Base-by-base conservation (phyloP, 2,329 filamentous ascomycete genomes). In the Pseudogymnoascus sp. region DNA sequence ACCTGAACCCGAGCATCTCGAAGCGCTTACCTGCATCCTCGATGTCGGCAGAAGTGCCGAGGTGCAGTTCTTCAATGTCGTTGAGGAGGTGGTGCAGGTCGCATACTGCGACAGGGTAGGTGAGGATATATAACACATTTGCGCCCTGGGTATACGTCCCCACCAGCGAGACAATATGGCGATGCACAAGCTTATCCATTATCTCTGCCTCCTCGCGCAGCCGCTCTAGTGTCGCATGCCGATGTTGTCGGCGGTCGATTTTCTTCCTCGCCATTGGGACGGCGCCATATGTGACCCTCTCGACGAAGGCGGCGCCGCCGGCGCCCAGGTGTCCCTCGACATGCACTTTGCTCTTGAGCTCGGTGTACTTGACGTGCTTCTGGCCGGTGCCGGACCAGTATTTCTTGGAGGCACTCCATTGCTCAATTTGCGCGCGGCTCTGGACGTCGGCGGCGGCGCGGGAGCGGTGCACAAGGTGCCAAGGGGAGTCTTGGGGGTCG, bases 101-200 rank as follows among this genome's bases (percentile, higher is more conserved):
- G 69, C 77, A 79, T 6, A 76, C 71, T 18, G 77, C 78, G 25
- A 74, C 77, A 9, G 78, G 78, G 74, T 77, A 79, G 30, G 79
- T 72, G 39, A 80, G 71, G 9, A 80, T 68, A 61, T 75, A 79
- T 4, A 80, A 66, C 61, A 77, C 71, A 62, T 74, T 72, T 8
- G 67, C 69, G 22, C 71, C 72, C 5, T 72, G 70, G 39, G 74
- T 75, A 64, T 80, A 80, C 1, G 78, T 76, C 1, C 77, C 78
- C 16, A 79, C 74, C 20, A 80, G 67, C 65, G 74, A 77, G 61
- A 80, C 73, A 54, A 80, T 76, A 65, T 80, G 78, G 50, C 74
- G 74, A 64, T 80, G 78, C 39, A 74, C 73, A 7, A 80, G 71
- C 62, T 74, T 74, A 62, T 77, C 75, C 77, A 80, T 79, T 4